Evolutionary conservation across 495 filamentous ascomycete species (phyloP).

Genomic region (Aspergillus cavernicola): DNA sequence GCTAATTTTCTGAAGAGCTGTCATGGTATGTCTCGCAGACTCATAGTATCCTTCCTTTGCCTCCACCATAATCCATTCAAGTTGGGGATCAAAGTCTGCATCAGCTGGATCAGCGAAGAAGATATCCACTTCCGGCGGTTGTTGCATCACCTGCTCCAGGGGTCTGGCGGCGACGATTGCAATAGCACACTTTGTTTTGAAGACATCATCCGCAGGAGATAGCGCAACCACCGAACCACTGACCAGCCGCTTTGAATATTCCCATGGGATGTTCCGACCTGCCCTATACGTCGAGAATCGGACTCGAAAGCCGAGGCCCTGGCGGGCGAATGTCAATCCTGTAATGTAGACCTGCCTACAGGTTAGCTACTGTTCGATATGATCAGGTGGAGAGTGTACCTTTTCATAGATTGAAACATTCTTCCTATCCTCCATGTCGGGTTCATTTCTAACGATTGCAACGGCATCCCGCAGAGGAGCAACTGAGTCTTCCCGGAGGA

Average conservation of each 20-base stretch:
- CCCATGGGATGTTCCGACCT: conserved; percentile 70
- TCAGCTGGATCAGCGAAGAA: conserved; percentile 63
- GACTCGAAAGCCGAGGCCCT: conserved; percentile 63
- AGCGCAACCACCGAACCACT: conserved; percentile 69
- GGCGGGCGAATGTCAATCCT: conserved; percentile 56
- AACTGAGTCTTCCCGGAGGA: conserved; percentile 62
- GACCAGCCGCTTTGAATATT: conserved; percentile 67
- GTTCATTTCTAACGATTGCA: conserved; percentile 38
- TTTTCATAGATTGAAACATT: conserved; percentile 69
- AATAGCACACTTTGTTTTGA: conserved; percentile 62
- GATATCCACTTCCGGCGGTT: conserved; percentile 72
- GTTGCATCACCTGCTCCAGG: conserved; percentile 53
- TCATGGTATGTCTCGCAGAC: conserved; percentile 64
- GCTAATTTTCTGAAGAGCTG: conserved; percentile 68
- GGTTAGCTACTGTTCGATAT: background rate
- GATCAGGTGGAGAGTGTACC: conserved; percentile 35
- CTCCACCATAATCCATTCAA: conserved; percentile 78
- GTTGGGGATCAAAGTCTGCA: conserved; percentile 61
- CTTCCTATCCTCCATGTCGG: conserved; percentile 49
- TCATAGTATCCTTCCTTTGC: conserved; percentile 70
- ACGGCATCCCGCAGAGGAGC: conserved; percentile 59
- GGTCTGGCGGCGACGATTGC: conserved; percentile 72
- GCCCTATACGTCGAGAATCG: conserved; percentile 67
- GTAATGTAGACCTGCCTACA: conserved; percentile 58
- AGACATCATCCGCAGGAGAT: conserved; percentile 59